Evolutionary conservation across 108 stramenopile species (phyloP), one percentile per base, ranked within the genome.

Genomic region (Nitzschia sp.): DNA sequence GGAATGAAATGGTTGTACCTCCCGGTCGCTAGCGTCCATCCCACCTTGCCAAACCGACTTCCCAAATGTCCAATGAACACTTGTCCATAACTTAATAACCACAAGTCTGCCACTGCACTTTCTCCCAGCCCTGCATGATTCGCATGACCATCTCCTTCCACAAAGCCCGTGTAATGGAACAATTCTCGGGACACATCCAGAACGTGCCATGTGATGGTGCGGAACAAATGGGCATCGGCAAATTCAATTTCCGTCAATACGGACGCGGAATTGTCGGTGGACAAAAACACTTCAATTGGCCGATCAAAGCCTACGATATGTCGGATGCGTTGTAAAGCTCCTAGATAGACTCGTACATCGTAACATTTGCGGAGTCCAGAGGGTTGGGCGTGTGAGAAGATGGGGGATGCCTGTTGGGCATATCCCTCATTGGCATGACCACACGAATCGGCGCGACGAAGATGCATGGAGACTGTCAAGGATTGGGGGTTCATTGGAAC

Each of bases 51-150:
- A 65, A 70, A 76, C 10, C 75, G 69, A 14, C 69, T 70, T 34
- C 69, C 69, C 34, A 76, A 46, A 58, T 76, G 75, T 14, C 69
- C 75, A 42, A 75, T 53, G 43, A 76, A 76, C 41, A 44, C 75
- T 22, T 76, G 55, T 24, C 69, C 75, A 37, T 76, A 69, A 57
- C 69, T 76, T 17, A 76, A 29, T 21, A 46, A 56, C 68, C 68
- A 76, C 43, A 76, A 42, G 57, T 76, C 75, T 10, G n/a, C 0
- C 3, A 76, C 41, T 14, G 74, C 74, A 41, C 56, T 57, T 29
- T 69, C 74, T 39, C 74, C 74, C 1, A 68, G 53, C 10, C 1
- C n/a, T 10, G 39, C 57, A 12, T 63, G 43, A 54, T 68, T 62
- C 2, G 54, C 43, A 26, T 65, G 57, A 15, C 51, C 63, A 19